These are phyloP conservation scores for Chaetomium tenue DNA, from an alignment of 495 filamentous ascomycete species.

Conservation along the genomic window DNA sequence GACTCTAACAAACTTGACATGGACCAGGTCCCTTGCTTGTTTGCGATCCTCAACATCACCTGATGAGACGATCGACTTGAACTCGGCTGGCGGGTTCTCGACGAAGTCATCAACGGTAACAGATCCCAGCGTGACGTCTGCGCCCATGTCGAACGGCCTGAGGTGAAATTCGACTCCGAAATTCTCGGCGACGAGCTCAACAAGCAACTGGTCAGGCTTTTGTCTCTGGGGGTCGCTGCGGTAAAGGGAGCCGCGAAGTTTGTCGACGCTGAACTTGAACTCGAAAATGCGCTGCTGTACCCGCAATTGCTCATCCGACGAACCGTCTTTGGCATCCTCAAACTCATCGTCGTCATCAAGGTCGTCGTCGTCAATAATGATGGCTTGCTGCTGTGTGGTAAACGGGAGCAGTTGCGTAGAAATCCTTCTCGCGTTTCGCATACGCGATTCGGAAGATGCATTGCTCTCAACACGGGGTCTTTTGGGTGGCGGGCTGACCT, in stretches of 20 bases:
- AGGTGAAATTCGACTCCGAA: constrained; percentile 86
- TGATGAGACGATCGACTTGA: constrained; percentile 92
- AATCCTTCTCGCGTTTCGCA: constrained; percentile 30
- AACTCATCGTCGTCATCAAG: constrained; percentile 63
- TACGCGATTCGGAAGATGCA: constrained; percentile 38
- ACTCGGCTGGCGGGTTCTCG: constrained; percentile 82
- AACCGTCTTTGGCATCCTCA: constrained; percentile 60
- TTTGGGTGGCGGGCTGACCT: constrained; percentile 43
- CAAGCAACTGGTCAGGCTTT: constrained; percentile 75
- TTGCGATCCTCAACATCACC: constrained; percentile 66
- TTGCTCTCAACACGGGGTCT: constrained; percentile 53
- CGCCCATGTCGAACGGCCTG: constrained; percentile 85
- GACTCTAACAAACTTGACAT: constrained; percentile 83
- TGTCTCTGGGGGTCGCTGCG: constrained; percentile 77
- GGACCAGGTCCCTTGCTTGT: constrained; percentile 76
- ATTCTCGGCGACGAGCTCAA: constrained; percentile 85
- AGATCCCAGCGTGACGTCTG: constrained; percentile 81
- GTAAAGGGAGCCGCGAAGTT: constrained; percentile 86
- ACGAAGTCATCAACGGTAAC: constrained; percentile 94
- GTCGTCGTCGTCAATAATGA: constrained; percentile 77
- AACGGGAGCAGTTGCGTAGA: constrained; percentile 51
- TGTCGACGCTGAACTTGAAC: constrained; percentile 92
- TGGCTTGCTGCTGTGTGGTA: constrained; percentile 64
- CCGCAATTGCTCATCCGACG: constrained; percentile 60
- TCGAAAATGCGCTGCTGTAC: constrained; percentile 87